Percentiles rank a stretch among this genome's conserved stretches.
Evolutionary conservation across 805 yeast genomes (phyloP).

Genomic region (Candida tallmaniae): DNA sequence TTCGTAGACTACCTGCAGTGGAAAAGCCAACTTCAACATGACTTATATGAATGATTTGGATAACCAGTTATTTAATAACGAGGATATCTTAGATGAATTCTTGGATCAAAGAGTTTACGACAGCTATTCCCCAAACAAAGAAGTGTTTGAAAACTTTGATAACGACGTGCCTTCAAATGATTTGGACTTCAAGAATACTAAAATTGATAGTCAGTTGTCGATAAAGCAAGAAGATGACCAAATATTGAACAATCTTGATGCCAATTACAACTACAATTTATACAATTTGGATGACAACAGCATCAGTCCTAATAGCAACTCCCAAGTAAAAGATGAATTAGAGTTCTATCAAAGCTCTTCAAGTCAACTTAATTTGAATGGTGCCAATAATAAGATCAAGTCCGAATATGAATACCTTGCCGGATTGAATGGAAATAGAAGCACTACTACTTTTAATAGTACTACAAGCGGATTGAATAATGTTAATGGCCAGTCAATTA

Average conservation of each 20-base stretch:
- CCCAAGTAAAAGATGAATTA: not conserved
- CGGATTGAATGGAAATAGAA: not conserved
- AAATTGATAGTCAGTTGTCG: not conserved
- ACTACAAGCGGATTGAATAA: not conserved
- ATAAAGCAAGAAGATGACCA: not conserved
- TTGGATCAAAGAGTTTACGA: conserved; percentile 51
- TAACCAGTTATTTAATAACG: conserved; percentile 19
- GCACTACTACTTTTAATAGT: not conserved
- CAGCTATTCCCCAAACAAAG: conserved; percentile 12
- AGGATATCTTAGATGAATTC: conserved; percentile 55
- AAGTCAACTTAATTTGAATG: not conserved
- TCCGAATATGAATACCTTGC: too few species aligned
- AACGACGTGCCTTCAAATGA: not conserved
- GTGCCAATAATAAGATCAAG: not conserved
- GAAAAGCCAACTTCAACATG: too few species aligned
- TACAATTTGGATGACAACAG: not conserved
- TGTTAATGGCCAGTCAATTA: not conserved
- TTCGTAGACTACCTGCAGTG: too few species aligned
- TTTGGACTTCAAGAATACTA: not conserved
- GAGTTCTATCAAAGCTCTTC: not conserved
- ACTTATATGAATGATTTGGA: conserved; percentile 1
- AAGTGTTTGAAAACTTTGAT: conserved; percentile 1
- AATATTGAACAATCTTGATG: not conserved
- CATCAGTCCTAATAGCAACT: not conserved
- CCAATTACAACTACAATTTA: conserved; percentile 16